Conservation (phyloP, 2,329 filamentous ascomycete species). For the Cadophora sp. region DNA sequence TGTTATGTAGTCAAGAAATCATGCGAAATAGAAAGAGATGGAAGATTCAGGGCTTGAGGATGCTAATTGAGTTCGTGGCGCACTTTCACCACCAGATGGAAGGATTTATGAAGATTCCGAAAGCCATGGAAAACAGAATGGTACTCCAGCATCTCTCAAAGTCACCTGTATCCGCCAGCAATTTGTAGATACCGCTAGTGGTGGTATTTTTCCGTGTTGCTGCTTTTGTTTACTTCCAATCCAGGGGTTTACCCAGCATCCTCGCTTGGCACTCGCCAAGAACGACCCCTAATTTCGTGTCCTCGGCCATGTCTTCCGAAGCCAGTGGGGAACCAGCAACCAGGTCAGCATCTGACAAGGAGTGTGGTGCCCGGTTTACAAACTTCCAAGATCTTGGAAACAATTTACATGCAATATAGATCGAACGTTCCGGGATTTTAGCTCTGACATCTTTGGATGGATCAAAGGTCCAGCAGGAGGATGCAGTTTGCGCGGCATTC, state of each 20-base stretch:
- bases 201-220: not conserved
- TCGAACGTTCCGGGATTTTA: not conserved
- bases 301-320: not conserved
- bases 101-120: not conserved
- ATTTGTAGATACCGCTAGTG: not conserved
- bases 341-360: not conserved
- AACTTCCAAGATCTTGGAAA: not conserved
- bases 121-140: not conserved
- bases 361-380: not conserved
- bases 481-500: no score
- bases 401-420: not conserved
- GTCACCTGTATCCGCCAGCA: not conserved
- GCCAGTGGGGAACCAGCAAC: not conserved
- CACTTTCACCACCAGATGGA: not conserved
- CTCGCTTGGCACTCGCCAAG: constrained; percentile 9
- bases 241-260: not conserved
- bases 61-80: no score
- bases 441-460: not conserved
- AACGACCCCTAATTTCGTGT: not conserved
- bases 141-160: not conserved
- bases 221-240: constrained; percentile 3
- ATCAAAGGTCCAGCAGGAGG: not conserved
- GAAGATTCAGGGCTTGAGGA: no score
- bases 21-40: no score
- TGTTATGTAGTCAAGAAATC: no score